phyloP scores from a whole-genome alignment of 495 filamentous ascomycete species.

The Bryoglossum gracile region DNA sequence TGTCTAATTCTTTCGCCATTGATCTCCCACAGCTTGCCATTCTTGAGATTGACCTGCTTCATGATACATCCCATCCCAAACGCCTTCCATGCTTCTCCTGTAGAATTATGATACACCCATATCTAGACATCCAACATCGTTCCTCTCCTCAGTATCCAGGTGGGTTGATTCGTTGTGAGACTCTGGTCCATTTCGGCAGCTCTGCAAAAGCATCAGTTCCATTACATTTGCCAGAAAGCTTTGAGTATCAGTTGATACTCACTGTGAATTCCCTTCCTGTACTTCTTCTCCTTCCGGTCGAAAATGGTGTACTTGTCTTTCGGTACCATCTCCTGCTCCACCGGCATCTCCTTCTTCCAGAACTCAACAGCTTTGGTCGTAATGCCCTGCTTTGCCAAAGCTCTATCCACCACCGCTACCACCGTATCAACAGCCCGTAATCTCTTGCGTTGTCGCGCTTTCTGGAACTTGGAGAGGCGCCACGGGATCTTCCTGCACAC shows the following conservation, averaged over 20 bases:
- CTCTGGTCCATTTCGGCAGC: conserved; percentile 91
- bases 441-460: conserved; percentile 80
- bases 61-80: conserved; percentile 17
- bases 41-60: neutral
- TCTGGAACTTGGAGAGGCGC: conserved; percentile 86
- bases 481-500: conserved; percentile 90
- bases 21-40: neutral
- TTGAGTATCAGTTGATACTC: conserved; percentile 33
- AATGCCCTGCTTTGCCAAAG: conserved; percentile 63
- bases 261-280: conserved; percentile 97
- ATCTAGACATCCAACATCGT: neutral
- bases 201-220: conserved; percentile 41
- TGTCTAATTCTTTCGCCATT: too few species aligned
- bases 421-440: conserved; percentile 79
- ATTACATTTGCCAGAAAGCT: too few species aligned
- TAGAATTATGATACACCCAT: conserved; percentile 20
- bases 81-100: conserved; percentile 21
- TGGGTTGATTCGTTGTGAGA: conserved; percentile 87
- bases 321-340: conserved; percentile 90
- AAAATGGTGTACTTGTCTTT: conserved; percentile 98
- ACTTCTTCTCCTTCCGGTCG: conserved; percentile 89
- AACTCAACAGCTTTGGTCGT: conserved; percentile 65
- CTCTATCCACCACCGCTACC: conserved; percentile 66
- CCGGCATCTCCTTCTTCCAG: conserved; percentile 95
- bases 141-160: conserved; percentile 67